Evolutionary conservation across 2,329 filamentous ascomycete genomes (phyloP).

Genomic region (Beauveria sp.): DNA sequence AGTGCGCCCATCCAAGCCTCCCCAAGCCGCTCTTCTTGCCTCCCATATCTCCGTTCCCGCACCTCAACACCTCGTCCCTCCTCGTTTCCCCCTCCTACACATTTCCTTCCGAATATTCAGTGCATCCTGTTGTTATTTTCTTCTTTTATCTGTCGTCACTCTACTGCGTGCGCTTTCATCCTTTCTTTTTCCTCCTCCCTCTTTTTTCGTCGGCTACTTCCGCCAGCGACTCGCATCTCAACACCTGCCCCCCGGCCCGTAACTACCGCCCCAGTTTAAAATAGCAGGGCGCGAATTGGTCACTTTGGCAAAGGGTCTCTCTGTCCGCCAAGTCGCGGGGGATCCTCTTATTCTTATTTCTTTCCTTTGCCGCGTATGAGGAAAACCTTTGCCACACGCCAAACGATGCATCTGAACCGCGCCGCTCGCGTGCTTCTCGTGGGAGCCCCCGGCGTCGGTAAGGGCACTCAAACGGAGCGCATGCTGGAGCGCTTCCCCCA

Average conservation of each 20-base stretch:
- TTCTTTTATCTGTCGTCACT: background rate
- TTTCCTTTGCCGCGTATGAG: background rate
- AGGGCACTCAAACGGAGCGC: conserved; percentile 90
- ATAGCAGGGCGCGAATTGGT: background rate
- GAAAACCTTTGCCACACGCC: background rate
- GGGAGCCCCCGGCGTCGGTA: conserved; percentile 92
- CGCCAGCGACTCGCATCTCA: background rate
- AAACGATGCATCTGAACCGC: conserved; percentile 57
- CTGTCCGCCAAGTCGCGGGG: background rate
- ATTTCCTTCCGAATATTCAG: background rate
- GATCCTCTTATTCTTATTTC: background rate
- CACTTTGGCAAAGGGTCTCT: background rate
- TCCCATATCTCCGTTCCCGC: conserved; percentile 8
- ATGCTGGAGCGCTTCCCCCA: conserved; percentile 82
- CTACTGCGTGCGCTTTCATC: background rate
- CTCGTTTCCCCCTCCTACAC: background rate
- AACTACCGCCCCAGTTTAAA: conserved; percentile 8
- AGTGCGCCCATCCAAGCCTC: background rate
- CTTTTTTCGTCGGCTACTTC: background rate
- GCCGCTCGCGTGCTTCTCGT: conserved; percentile 92
- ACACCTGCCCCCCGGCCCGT: background rate
- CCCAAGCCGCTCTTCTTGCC: background rate
- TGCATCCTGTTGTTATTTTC: background rate
- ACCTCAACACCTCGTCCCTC: conserved; percentile 10
- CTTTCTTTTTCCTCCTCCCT: background rate